These are phyloP conservation scores for Suhomyces taliae DNA, from an alignment of 1,139 yeast species.

Conservation along the genomic window DNA sequence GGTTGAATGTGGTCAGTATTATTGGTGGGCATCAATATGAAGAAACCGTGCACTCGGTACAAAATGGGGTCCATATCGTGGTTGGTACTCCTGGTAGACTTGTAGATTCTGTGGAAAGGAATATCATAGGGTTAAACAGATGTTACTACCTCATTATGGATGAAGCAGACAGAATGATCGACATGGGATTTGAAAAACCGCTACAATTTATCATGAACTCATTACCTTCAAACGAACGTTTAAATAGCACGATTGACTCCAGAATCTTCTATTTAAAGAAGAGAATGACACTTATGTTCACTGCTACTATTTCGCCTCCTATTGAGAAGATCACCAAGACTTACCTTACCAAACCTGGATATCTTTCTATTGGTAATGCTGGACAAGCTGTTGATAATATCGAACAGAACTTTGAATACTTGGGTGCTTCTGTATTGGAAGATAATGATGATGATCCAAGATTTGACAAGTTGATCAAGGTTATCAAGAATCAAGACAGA, in stretches of 20 bases:
- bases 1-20: conserved; percentile 59
- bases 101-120: conserved; percentile 74
- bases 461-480: conserved; percentile 24
- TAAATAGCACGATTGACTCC: conserved; percentile 22
- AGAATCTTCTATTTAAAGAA: conserved; percentile 29
- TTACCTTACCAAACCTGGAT: conserved; percentile 62
- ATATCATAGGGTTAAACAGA: conserved; percentile 56
- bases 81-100: conserved; percentile 95
- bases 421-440: conserved; percentile 18
- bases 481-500: conserved; percentile 30
- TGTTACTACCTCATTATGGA: conserved; percentile 77
- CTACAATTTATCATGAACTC: conserved; percentile 56
- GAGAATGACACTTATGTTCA: conserved; percentile 75
- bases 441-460: conserved; percentile 25
- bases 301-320: conserved; percentile 85
- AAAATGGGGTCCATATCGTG: conserved; percentile 72
- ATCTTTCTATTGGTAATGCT: conserved; percentile 64
- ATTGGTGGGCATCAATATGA: conserved; percentile 92
- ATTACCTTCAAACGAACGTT: conserved; percentile 38
- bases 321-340: conserved; percentile 65
- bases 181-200: conserved; percentile 88
- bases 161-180: conserved; percentile 95
- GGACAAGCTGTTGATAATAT: conserved; percentile 67
- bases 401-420: conserved; percentile 64
- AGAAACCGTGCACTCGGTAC: conserved; percentile 61